Base-by-base conservation (phyloP, 2,329 filamentous ascomycete species). In the Lasiodiplodia sp. region DNA sequence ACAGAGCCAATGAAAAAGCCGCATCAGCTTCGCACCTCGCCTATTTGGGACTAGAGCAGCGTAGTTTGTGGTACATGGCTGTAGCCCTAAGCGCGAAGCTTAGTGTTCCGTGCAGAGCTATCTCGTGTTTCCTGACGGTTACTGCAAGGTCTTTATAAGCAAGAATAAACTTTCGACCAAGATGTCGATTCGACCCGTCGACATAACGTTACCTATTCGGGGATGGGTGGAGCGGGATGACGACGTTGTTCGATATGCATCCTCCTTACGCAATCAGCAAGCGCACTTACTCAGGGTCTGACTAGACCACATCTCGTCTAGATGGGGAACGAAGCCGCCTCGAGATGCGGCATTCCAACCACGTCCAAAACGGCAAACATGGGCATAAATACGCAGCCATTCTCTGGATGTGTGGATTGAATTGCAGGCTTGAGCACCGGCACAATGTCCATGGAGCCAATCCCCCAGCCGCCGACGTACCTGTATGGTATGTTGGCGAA, bases 401-500 rank as follows among this genome's bases (percentile, higher is more conserved):
- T 56, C 21, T 37, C 28, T 12, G 11, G 3, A 6, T 18, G 1
- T 7, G 6, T 56, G 28, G 21, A 12, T 10, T 34, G 31, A 34
- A 56, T 21, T n/a, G 4, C 28, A 56, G 34, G 5, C 0, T 28
- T 21, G 6, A 47, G 8, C 18, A 21, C 44, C 3, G 7, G 44
- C 51, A 37, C 18, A 21, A 56, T 56, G 52, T 66, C 16, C 4
- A 12, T n/a, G 21, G 52, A 56, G 12, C 67, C 69, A 25, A 72
- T 73, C 40, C 72, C 71, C 37, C 72, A 72, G 38, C 69, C 72
- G 25, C 70, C 71, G 0, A 60, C 68, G 14, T 58, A 38, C 40
- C 68, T 67, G 10, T 44, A 76, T 56, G 52, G 52, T 31, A 34
- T 56, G 52, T 70, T 72, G 14, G 71, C 71, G 16, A 74, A 73